A percentile compares a stretch with the other conserved stretches of the same genome.
phyloP scores from a whole-genome alignment of 495 filamentous ascomycete genomes.

The Neurospora sp. region DNA sequence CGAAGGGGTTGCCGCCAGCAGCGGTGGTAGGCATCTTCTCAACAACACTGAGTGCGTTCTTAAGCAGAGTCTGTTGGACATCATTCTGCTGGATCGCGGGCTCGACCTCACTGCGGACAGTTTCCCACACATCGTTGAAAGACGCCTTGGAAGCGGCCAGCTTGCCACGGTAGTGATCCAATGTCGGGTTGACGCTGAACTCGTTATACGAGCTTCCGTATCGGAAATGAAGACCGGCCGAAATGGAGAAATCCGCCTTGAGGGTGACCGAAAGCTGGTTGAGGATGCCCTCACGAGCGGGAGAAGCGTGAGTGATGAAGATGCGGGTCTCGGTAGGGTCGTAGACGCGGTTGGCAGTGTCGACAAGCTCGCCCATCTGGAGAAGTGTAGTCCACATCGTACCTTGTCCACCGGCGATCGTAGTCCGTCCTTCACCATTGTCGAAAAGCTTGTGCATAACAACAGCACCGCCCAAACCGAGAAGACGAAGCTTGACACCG shows the following conservation, averaged over 20 bases:
- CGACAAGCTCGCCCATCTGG: constrained; percentile 97
- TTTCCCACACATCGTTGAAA: constrained; percentile 99
- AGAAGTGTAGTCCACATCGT: constrained; percentile 99
- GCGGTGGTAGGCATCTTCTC: constrained; percentile 92
- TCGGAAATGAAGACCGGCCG: constrained; percentile 94
- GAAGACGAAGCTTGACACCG: constrained; percentile 88
- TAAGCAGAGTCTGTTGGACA: constrained; percentile 77
- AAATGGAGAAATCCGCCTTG: constrained; percentile 97
- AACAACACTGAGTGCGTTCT: constrained; percentile 83
- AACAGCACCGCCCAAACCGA: constrained; percentile 90
- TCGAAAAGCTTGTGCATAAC: constrained; percentile 99
- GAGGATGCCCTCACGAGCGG: constrained; percentile 89
- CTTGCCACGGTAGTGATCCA: constrained; percentile 98
- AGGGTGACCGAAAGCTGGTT: constrained; percentile 97
- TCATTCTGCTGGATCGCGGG: constrained; percentile 88
- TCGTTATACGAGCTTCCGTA: constrained; percentile 99
- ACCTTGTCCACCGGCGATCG: constrained; percentile 94
- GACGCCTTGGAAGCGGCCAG: constrained; percentile 98
- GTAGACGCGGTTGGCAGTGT: constrained; percentile 96
- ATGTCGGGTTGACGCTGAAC: constrained; percentile 95
- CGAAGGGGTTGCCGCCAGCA: constrained; percentile 93
- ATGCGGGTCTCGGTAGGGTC: constrained; percentile 97
- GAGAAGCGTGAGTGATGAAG: constrained; percentile 95
- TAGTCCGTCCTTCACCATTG: constrained; percentile 95
- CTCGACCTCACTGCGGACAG: constrained; percentile 89